Conservation (phyloP, 164 flowering plant species). For the Sextonia rubra region DNA sequence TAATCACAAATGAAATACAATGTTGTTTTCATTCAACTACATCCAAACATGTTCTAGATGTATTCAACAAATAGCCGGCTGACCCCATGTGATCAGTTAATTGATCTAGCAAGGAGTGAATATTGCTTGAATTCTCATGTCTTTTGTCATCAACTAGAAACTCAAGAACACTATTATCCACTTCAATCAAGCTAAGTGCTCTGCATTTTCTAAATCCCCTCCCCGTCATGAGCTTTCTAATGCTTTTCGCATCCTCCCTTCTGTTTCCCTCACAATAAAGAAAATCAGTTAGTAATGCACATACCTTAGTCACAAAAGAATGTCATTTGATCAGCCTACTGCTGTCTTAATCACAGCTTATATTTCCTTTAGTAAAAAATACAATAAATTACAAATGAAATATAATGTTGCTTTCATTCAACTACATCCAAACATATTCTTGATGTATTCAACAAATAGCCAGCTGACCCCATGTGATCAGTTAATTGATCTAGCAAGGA, state of each 20-base stretch:
- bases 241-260: slow-evolving; percentile 45
- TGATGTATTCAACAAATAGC: background rate
- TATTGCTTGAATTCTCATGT: slow-evolving; percentile 22
- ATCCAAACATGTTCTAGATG: slow-evolving; percentile 5
- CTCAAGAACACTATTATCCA: slow-evolving; percentile 29
- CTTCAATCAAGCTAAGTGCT: slow-evolving; percentile 45
- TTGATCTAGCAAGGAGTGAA: slow-evolving; percentile 31
- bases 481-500: slow-evolving; percentile 26
- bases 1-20: background rate
- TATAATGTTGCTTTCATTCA: slow-evolving; percentile 4
- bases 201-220: slow-evolving; percentile 28
- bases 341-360: background rate
- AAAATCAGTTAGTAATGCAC: too few species aligned
- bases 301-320: too few species aligned
- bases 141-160: slow-evolving; percentile 47
- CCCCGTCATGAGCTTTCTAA: slow-evolving; percentile 44
- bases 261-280: slow-evolving; percentile 37
- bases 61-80: background rate
- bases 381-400: background rate
- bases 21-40: slow-evolving; percentile 8
- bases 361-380: background rate
- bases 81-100: slow-evolving; percentile 16
- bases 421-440: slow-evolving; percentile 6
- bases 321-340: too few species aligned
- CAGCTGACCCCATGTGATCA: slow-evolving; percentile 13